Evolutionary conservation across 1,139 yeast species (phyloP).

Genomic region (Zygosaccharomyces pseudobailii): DNA sequence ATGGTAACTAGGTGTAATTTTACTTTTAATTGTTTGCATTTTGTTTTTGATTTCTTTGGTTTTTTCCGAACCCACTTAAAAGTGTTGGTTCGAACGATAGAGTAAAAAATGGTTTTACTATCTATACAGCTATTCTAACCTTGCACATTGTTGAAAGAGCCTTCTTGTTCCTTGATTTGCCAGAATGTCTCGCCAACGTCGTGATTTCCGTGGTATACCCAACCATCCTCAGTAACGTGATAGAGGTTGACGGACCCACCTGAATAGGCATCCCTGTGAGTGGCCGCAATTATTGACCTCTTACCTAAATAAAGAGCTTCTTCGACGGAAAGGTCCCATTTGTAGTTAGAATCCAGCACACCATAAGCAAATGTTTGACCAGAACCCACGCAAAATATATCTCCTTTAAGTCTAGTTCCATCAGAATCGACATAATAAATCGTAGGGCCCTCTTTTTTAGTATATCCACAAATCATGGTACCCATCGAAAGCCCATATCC

Average conservation of each 20-base stretch:
- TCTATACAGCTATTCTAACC: conserved; percentile 36
- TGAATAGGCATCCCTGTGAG: conserved; percentile 97
- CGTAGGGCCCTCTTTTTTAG: conserved; percentile 92
- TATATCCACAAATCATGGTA: conserved; percentile 97
- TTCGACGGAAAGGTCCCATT: conserved; percentile 85
- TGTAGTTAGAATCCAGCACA: conserved; percentile 86
- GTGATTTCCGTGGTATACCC: conserved; percentile 94
- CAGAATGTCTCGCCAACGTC: conserved; percentile 90
- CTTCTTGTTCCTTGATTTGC: conserved; percentile 84
- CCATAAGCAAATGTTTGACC: conserved; percentile 99
- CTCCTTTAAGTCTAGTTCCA: conserved; percentile 94
- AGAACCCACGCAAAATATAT: conserved; percentile 94
- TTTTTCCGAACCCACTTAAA: not conserved
- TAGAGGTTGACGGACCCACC: conserved; percentile 95
- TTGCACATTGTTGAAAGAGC: conserved; percentile 85
- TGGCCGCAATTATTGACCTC: conserved; percentile 93
- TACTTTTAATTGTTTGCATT: conserved; percentile 1
- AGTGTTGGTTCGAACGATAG: not conserved
- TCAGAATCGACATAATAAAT: conserved; percentile 96
- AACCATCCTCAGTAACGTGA: conserved; percentile 89
- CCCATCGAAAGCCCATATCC: conserved; percentile 99
- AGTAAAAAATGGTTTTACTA: not conserved
- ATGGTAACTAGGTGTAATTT: conserved; percentile 2
- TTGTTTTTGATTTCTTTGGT: not conserved
- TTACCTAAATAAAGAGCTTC: conserved; percentile 94